Evolutionary conservation across 257 asterid species (phyloP), one percentile per base, ranked within the genome.

Genomic region (Solanum chilense): DNA sequence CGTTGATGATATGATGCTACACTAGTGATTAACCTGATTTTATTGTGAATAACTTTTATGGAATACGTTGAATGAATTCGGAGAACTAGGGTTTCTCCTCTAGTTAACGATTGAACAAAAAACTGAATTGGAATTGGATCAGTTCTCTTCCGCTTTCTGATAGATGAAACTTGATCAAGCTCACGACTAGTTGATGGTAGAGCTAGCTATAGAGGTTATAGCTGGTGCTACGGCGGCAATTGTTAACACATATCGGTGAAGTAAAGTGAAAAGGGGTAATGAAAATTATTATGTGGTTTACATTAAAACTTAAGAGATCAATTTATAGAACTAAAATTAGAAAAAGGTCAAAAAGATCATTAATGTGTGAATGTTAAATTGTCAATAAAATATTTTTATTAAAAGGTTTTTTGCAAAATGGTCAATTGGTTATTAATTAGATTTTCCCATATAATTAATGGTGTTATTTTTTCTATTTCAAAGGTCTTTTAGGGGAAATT

Each of bases 201-300:
- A 56, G 5, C 1, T 52, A 6, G 4, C 35, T 33, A 33, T 33
- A 1, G n/a, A 18, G 62, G n/a, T 56, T 18, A 56, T 56, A 56
- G 62, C 11, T 2, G n/a, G 5, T 56, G n/a, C 4, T 18, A 10
- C 11, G 5, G 4, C 5, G n/a, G 2, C 11, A 1, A 0, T 18
- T 56, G 64, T 56, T 56, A 56, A 7, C n/a, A 56, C 64, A 18
- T 56, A 56, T 1, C 5, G 64, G 5, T 33, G 35, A 33, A 33
- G 35, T 33, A 33, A 33, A 33, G 35, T 33, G 35, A 33, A 33
- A 33, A 33, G 5, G 5, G 35, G 35, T 52, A 52, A 52, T 3
- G n/a, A 52, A 52, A 18, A 52, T 52, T 23, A 1, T 56, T n/a
- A 10, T 56, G 64, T 56, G n/a, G 64, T 56, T 56, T 18, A 2